Evolutionary conservation across 148 eudicot genomes (phyloP), one percentile per base, ranked within the genome.

Genomic region (Linanthus parryae): DNA sequence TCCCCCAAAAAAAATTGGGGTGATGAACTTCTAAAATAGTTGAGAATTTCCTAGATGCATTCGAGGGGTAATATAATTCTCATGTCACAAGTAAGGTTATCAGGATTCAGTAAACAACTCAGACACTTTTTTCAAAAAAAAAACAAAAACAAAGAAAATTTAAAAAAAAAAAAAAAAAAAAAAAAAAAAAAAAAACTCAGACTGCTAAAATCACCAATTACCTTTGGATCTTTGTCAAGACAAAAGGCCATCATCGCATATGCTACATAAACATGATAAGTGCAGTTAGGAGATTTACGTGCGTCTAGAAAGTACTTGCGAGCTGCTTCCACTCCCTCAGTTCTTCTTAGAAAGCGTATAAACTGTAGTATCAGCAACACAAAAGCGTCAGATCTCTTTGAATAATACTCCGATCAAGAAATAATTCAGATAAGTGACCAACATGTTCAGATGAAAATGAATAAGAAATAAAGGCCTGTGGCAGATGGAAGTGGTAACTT

Each of bases 211-310:
- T 21, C 33, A 40, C 48, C 18, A 56, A 54, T 48, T 69, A 88
- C 99, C 96, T 88, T 94, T 25, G 95, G 74, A 69, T 94, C 95
- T 74, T 94, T 94, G 75, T 94, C 99, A 41, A 82, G 85, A 72
- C 99, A 94, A 77, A 94, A 92, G 15, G 96, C 88, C 83, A 80
- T 80, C 82, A 76, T 78, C 59, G 96, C 96, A 74, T 88, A 94
- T 36, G 96, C 88, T 62, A 88, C 95, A 72, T 80, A 94, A 56
- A 94, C 95, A 72, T 94, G 95, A 58, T 84, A 94, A 29, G 96
- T 94, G 71, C 96, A 94, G 64, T 74, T 80, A 22, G 96, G 96
- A 59, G 95, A 88, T 60, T 84, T 85, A 54, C 91, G 83, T 21
- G 82, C 80, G 67, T 88, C 96, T 50, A 88, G 49, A 67, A 94